Conservation (phyloP, 2,329 filamentous ascomycete genomes). For the Blastomyces silverae region DNA sequence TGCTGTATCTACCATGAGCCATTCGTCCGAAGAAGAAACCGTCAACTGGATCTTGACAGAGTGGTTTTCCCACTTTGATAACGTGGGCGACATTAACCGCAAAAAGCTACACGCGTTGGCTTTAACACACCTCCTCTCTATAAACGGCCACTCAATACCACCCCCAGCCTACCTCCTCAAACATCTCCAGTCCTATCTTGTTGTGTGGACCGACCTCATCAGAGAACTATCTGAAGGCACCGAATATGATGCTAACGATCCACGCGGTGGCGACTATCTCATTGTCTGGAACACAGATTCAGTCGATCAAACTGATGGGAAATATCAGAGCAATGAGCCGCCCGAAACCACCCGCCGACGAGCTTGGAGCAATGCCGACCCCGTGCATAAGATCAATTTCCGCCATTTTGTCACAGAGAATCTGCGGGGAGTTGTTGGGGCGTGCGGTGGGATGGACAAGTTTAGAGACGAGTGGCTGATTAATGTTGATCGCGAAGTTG, state of each 20-base stretch:
- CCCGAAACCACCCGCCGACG: conserved; percentile 40
- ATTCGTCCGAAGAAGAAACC: conserved; percentile 30
- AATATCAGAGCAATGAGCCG: conserved; percentile 32
- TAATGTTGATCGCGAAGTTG: conserved; percentile 41
- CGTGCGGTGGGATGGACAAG: conserved; percentile 37
- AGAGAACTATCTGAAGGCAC: conserved; percentile 41
- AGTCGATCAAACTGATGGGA: conserved; percentile 30
- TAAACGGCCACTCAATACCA: conserved; percentile 32
- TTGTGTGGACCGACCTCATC: conserved; percentile 43
- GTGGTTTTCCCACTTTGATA: conserved; percentile 46
- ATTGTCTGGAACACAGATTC: conserved; percentile 33
- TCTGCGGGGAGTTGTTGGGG: conserved; percentile 35
- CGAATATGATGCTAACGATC: conserved; percentile 32
- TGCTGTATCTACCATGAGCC: conserved; percentile 34
- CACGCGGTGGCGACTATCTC: conserved; percentile 37
- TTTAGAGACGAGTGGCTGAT: conserved; percentile 41
- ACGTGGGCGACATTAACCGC: conserved; percentile 41
- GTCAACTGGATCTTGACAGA: conserved; percentile 43
- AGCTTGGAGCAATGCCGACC: conserved; percentile 37
- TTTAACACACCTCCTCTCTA: conserved; percentile 41
- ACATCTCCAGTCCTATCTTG: conserved; percentile 43
- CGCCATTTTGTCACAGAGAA: conserved; percentile 41
- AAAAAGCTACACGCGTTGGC: conserved; percentile 45
- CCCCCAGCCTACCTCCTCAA: conserved; percentile 39
- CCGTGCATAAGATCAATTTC: conserved; percentile 41